Evolutionary conservation across 495 filamentous ascomycete species (phyloP), one percentile per base, ranked within the genome.

Genomic region (Monascus purpureus): DNA sequence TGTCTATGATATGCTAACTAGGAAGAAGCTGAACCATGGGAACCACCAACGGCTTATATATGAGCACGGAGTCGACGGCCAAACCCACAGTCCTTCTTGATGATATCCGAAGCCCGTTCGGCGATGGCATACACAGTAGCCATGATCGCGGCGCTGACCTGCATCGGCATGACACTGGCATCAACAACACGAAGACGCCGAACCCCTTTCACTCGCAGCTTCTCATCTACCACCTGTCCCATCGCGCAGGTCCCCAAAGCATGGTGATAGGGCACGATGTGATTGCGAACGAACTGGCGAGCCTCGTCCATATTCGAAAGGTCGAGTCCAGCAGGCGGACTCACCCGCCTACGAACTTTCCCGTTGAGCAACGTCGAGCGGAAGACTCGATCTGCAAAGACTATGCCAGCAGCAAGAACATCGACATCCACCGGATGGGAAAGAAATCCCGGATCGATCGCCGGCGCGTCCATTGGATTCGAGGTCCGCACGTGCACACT

Each of bases 191-290:
- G n/a, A n/a, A n/a, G n/a, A n/a, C n/a, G n/a, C n/a, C n/a, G n/a
- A n/a, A n/a, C n/a, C n/a, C n/a, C n/a, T n/a, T n/a, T n/a, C n/a
- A n/a, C n/a, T n/a, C n/a, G n/a, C n/a, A n/a, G n/a, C n/a, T n/a
- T n/a, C n/a, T n/a, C n/a, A 28, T 73, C 67, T 0, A 75, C 59
- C 6, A 72, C 71, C 4, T 58, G 59, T 2, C 68, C 66, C 63
- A 76, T 66, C 1, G 68, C 63, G 37, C 65, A 71, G 0, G 71
- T 73, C 1, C 73, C 70, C 8, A 63, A 35, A 12, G 47, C 27
- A 19, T 52, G 47, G 22, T 48, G 43, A 19, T 48, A 35, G n/a
- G 41, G 39, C 9, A 31, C 17, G 4, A 37, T 38, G 4, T 39
- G 29, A 22, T 35, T 31, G 8, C 26, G 22, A 28, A 39, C 28